phyloP scores from a whole-genome alignment of 306 rosid species.

The Prunus persica region Prunus_persica_NCBIv2 NC_034014.1:19602001-19602500 shows the following conservation, averaged over 20 bases:
- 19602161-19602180: neutral
- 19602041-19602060: neutral
- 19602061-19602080: neutral
- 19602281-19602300: neutral
- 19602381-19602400: constrained; percentile 52
- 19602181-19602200: neutral
- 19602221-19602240: neutral
- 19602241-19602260: neutral
- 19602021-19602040: neutral
- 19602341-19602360: neutral
- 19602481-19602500: constrained; percentile 65
- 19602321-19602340: neutral
- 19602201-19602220: neutral
- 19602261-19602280: neutral
- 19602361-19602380: constrained; percentile 49
- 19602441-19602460: constrained; percentile 53
- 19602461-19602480: constrained; percentile 46
- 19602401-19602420: constrained; percentile 47
- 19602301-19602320: neutral
- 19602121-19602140: neutral
- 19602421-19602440: constrained; percentile 55
- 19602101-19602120: neutral
- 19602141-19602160: neutral
- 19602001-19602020: neutral
- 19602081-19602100: neutral